Evolutionary conservation across 2,329 filamentous ascomycete species (phyloP), one percentile per base, ranked within the genome.

Genomic region (Domatiomyces globalis): DNA sequence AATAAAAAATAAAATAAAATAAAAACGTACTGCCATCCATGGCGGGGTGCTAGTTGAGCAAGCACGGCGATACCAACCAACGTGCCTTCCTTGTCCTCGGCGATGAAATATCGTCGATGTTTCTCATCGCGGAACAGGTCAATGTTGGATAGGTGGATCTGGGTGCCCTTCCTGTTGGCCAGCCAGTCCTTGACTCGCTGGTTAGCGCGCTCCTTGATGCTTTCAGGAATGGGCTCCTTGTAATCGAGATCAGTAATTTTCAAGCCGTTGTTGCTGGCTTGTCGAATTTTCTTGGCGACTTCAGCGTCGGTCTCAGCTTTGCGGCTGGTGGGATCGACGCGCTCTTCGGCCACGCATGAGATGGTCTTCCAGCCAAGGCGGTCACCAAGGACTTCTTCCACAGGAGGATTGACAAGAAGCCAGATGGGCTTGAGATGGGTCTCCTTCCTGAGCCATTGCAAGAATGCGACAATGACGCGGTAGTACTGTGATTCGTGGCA

Each of bases 71-170:
- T 77, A 33, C 84, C 83, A 43, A 76, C 76, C 51, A 95, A 79
- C 54, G 76, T 79, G 56, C 85, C 85, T 15, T 85, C 77, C 62
- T 78, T 75, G 58, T 85, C 85, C 58, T 83, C 76, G 8, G 87
- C 84, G 61, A 87, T 85, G 63, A 89, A 86, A 72, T 94, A 95
- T 57, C 87, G 84, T 15, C 89, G 81, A 65, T 95, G 88, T 55
- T 79, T 79, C 63, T 78, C 74, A 60, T 95, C 87, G 56, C 89
- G 76, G 88, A 89, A 95, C 0, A 89, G 88, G 25, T 81, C 81
- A 29, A 95, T 86, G 63, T 94, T 85, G 2, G 89, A 95, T 49
- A 95, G 73, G 66, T 95, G 89, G 27, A 95, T 84, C 67, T 95
- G 89, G 51, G 78, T 81, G 58, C 87, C 87, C 70, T 87, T 89